phyloP scores from a whole-genome alignment of 345 rosid genomes.

The Corymbia maculata region DNA sequence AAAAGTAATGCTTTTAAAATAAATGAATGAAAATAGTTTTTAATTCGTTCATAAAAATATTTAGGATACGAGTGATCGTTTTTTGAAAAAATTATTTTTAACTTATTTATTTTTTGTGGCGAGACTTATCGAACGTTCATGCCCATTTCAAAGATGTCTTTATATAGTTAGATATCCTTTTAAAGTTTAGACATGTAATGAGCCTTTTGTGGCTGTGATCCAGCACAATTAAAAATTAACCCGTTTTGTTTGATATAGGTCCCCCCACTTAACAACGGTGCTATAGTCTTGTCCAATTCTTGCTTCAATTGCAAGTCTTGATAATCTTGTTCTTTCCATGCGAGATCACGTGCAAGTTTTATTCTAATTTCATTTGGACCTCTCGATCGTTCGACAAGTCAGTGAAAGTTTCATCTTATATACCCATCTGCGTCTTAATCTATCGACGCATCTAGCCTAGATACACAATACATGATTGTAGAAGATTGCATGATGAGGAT shows the following conservation, averaged over 20 bases:
- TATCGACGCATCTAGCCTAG: neutral
- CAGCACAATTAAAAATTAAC: neutral
- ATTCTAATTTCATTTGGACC: neutral
- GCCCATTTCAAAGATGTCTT: neutral
- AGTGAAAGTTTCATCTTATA: neutral
- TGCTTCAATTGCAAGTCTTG: neutral
- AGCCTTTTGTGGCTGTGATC: neutral
- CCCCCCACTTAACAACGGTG: neutral
- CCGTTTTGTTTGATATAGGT: neutral
- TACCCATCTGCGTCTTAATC: neutral
- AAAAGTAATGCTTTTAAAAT: too few relatives aligned
- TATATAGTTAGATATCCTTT: neutral
- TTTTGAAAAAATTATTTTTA: fast-evolving
- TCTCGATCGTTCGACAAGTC: neutral
- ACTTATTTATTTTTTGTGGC: neutral
- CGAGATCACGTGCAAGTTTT: neutral
- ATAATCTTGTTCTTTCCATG: neutral
- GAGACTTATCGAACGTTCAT: fast-evolving
- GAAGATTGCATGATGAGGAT: neutral
- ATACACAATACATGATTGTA: neutral
- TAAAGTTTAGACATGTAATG: neutral
- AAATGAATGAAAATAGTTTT: neutral
- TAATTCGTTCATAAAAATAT: fast-evolving
- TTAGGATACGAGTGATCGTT: fast-evolving
- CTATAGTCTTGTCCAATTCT: neutral